Percentiles rank a stretch among this genome's conserved stretches.
These are phyloP conservation scores for Penicilliopsis zonata DNA, from an alignment of 495 filamentous ascomycete genomes.

Conservation along the genomic window DNA sequence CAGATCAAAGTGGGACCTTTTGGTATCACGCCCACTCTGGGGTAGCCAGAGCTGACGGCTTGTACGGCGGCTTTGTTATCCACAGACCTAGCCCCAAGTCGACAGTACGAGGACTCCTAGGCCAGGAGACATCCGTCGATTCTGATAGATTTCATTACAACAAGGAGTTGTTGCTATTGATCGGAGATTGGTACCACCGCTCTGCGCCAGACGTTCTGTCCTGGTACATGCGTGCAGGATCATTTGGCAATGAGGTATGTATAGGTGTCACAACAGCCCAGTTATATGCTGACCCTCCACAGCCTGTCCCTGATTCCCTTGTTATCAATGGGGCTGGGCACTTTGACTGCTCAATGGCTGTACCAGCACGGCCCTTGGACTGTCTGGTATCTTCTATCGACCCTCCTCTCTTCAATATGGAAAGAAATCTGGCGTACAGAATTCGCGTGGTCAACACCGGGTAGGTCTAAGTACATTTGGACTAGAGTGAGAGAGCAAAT, in stretches of 20 bases:
- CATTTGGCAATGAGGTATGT: slow-evolving; percentile 35
- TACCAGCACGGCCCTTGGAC: slow-evolving; percentile 33
- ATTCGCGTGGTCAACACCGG: slow-evolving; percentile 29
- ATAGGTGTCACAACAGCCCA: neutral
- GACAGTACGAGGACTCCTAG: slow-evolving; percentile 15
- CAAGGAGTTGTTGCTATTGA: slow-evolving; percentile 29
- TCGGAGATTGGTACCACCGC: slow-evolving; percentile 44
- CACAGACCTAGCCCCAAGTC: slow-evolving; percentile 40
- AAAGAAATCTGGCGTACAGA: slow-evolving; percentile 11
- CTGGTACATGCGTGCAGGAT: slow-evolving; percentile 33
- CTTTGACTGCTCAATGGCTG: slow-evolving; percentile 37
- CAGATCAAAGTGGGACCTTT: slow-evolving; percentile 63
- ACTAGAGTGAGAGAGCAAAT: neutral
- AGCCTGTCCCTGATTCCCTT: slow-evolving; percentile 40
- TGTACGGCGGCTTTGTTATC: slow-evolving; percentile 60
- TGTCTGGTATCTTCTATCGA: slow-evolving; percentile 16
- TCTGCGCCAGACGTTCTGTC: slow-evolving; percentile 23
- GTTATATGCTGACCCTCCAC: slow-evolving; percentile 1
- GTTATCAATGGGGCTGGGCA: slow-evolving; percentile 36
- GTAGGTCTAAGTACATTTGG: slow-evolving; percentile 7
- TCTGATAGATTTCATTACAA: slow-evolving; percentile 17
- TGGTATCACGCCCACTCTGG: slow-evolving; percentile 72
- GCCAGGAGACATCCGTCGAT: neutral
- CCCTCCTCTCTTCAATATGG: slow-evolving; percentile 12
- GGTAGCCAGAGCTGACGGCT: slow-evolving; percentile 60